Evolutionary conservation across 1,139 yeast genomes (phyloP).

Genomic region (Saccharomycopsis hybrid): DNA sequence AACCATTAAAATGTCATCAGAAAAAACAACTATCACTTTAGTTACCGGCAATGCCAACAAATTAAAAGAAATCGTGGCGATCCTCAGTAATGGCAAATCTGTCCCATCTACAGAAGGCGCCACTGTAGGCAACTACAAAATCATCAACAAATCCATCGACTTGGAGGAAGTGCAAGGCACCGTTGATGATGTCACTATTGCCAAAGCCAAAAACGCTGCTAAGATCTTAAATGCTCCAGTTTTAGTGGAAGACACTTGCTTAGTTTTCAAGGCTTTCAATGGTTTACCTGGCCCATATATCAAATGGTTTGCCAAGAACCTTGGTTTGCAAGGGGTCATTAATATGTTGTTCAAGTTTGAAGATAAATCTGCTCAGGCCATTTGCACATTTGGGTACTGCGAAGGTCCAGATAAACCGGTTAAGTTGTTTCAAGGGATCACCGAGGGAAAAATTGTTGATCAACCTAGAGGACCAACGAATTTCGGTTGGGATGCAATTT

Average conservation of each 20-base stretch:
- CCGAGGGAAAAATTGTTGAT: conserved; percentile 71
- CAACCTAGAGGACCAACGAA: conserved; percentile 65
- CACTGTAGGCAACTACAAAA: conserved; percentile 45
- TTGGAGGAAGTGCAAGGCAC: conserved; percentile 89
- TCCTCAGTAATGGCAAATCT: conserved; percentile 40
- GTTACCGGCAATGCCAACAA: conserved; percentile 90
- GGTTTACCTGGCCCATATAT: conserved; percentile 89
- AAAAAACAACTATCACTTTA: conserved; percentile 29
- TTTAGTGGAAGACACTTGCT: conserved; percentile 90
- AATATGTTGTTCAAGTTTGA: conserved; percentile 75
- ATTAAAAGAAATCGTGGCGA: conserved; percentile 73
- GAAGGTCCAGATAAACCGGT: conserved; percentile 73
- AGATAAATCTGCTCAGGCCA: conserved; percentile 80
- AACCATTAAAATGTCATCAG: too few relatives aligned
- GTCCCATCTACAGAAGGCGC: conserved; percentile 25
- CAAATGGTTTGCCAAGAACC: conserved; percentile 77
- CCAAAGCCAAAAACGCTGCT: conserved; percentile 79
- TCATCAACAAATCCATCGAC: conserved; percentile 62
- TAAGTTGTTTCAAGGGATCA: conserved; percentile 74
- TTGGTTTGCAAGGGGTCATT: conserved; percentile 71
- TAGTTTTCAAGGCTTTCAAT: conserved; percentile 74
- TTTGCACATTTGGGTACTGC: conserved; percentile 89
- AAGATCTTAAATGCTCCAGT: conserved; percentile 61
- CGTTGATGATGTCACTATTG: conserved; percentile 71
- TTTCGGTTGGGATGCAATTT: conserved; percentile 95